A percentile compares a stretch with the other conserved stretches of the same genome.
Evolutionary conservation across 352 stramenopile species (phyloP).

Genomic region (Blastocystis sp.): DNA sequence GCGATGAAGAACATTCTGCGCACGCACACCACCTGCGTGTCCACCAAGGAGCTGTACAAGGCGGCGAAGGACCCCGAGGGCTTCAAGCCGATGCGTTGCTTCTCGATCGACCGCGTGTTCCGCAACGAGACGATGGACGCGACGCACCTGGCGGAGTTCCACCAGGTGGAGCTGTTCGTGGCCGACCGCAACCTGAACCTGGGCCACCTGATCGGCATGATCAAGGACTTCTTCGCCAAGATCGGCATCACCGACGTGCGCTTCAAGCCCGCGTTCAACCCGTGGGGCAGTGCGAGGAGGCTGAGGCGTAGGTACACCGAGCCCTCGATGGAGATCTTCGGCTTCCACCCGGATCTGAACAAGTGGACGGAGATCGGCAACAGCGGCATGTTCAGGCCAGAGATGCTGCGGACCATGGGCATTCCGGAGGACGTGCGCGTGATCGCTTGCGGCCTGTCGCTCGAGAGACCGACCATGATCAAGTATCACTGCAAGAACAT

Average conservation of each 20-base stretch:
- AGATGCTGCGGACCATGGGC: constrained; percentile 98
- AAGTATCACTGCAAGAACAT: constrained; percentile 99
- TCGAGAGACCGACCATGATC: constrained; percentile 98
- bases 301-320: constrained; percentile 86
- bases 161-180: constrained; percentile 95
- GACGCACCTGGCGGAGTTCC: constrained; percentile 99
- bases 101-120: constrained; percentile 99
- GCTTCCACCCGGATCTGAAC: constrained; percentile 98
- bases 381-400: constrained; percentile 93
- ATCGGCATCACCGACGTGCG: constrained; percentile 88
- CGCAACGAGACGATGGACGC: constrained; percentile 99
- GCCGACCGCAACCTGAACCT: constrained; percentile 96
- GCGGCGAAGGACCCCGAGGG: constrained; percentile 86
- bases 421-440: constrained; percentile 96
- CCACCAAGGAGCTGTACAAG: constrained; percentile 97
- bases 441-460: constrained; percentile 96
- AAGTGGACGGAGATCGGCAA: constrained; percentile 79
- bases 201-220: constrained; percentile 96
- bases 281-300: constrained; percentile 70
- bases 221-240: constrained; percentile 99
- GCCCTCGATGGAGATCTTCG: constrained; percentile 99
- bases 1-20: constrained; percentile 97
- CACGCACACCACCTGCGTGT: constrained; percentile 98
- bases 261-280: constrained; percentile 99
- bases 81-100: constrained; percentile 96